These are phyloP conservation scores for Hypoxylon rickii DNA, from an alignment of 495 filamentous ascomycete genomes.

Conservation along the genomic window DNA sequence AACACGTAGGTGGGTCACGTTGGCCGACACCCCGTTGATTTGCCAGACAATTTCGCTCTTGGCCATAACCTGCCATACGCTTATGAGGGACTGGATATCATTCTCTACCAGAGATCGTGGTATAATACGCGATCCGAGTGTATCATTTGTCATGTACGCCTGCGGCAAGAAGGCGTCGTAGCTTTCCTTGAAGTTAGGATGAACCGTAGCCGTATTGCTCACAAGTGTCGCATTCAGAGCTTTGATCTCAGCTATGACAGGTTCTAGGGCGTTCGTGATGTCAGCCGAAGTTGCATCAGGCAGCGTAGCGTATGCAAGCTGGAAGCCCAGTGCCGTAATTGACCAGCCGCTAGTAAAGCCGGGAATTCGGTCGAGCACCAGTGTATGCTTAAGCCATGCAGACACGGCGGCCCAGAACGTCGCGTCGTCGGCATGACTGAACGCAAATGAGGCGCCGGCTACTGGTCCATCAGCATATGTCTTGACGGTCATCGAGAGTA, in stretches of 20 bases:
- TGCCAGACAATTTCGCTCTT: background rate
- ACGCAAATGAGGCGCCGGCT: background rate
- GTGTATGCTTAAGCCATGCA: background rate
- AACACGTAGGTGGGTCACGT: constrained; percentile 34
- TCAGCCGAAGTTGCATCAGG: background rate
- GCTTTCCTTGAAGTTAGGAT: background rate
- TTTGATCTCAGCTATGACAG: background rate
- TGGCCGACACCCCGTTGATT: background rate
- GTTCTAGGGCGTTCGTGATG: background rate
- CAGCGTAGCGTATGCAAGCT: background rate
- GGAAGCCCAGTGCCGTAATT: background rate
- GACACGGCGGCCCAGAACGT: constrained; percentile 15
- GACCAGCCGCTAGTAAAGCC: background rate
- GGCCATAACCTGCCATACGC: background rate
- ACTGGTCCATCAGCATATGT: constrained; percentile 31
- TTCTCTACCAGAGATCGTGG: constrained; percentile 50
- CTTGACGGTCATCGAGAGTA: constrained; percentile 50
- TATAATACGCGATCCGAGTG: constrained; percentile 55
- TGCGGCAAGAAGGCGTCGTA: background rate
- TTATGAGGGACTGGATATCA: constrained; percentile 42
- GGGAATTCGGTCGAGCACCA: background rate
- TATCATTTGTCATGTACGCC: background rate
- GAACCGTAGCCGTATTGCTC: background rate
- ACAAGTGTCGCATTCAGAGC: background rate
- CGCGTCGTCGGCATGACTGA: constrained; percentile 3